Evolutionary conservation across 1,139 yeast species (phyloP).

Genomic region (Suhomyces maxii): DNA sequence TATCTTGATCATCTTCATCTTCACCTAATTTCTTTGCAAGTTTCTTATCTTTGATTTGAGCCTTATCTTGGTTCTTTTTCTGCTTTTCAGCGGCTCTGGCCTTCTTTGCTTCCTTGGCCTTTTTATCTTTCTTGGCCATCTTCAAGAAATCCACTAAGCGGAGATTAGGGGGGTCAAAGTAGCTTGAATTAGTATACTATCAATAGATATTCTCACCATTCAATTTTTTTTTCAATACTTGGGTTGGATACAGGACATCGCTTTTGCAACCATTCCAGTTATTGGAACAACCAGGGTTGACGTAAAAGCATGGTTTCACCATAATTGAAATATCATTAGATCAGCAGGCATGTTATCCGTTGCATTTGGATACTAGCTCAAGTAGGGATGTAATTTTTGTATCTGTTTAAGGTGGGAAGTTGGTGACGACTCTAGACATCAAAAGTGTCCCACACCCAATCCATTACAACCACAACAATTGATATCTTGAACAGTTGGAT

Average conservation of each 20-base stretch:
- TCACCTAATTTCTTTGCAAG: conserved; percentile 71
- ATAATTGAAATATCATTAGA: too few relatives aligned
- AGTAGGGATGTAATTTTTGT: too few relatives aligned
- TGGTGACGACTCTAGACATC: too few relatives aligned
- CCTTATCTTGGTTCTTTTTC: conserved; percentile 71
- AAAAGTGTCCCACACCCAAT: too few relatives aligned
- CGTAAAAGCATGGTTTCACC: too few relatives aligned
- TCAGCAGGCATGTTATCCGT: too few relatives aligned
- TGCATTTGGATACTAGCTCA: too few relatives aligned
- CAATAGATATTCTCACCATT: background rate
- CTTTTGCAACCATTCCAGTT: conserved; percentile 6
- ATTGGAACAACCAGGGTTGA: too few relatives aligned
- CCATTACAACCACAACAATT: too few relatives aligned
- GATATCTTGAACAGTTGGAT: too few relatives aligned
- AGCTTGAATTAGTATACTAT: too few relatives aligned
- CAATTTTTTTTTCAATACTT: background rate
- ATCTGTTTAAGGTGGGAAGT: too few relatives aligned
- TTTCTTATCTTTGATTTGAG: conserved; percentile 73
- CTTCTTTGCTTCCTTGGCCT: conserved; percentile 88
- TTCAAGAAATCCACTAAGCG: background rate
- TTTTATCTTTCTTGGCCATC: conserved; percentile 86
- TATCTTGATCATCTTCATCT: conserved; percentile 84
- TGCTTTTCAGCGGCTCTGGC: conserved; percentile 84
- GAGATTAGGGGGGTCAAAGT: background rate
- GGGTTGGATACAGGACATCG: conserved; percentile 1